Percentiles rank a stretch among this genome's conserved stretches.
phyloP scores from a whole-genome alignment of 2,329 filamentous ascomycete species.

The Botryotinia narcissicola region DNA sequence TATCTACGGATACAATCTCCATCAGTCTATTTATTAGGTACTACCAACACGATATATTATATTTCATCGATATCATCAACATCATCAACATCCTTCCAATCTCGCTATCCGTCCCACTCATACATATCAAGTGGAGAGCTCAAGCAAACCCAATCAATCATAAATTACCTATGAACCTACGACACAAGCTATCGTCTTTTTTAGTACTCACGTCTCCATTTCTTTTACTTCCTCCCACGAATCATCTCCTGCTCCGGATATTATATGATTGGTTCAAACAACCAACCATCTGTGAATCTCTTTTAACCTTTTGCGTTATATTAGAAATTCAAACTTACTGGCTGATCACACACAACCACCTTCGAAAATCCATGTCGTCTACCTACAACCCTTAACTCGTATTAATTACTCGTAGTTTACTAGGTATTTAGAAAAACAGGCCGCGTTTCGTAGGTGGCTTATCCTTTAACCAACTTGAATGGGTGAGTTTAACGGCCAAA shows the following conservation, averaged over 20 bases:
- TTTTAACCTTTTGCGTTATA: background rate
- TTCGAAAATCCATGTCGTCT: background rate
- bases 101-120: background rate
- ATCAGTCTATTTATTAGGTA: background rate
- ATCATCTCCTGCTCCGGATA: background rate
- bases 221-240: background rate
- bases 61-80: background rate
- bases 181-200: background rate
- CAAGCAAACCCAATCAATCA: background rate
- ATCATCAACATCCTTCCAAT: background rate
- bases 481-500: background rate
- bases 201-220: background rate
- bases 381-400: background rate
- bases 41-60: background rate
- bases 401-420: background rate
- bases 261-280: background rate
- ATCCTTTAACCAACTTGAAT: background rate
- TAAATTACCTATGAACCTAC: too few species aligned
- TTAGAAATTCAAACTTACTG: background rate
- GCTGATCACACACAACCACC: background rate
- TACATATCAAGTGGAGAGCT: background rate
- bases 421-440: background rate
- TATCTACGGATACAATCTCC: background rate
- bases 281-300: background rate
- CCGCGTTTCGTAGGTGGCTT: constrained; percentile 4